A percentile compares a stretch with the other conserved stretches of the same genome.
phyloP scores from a whole-genome alignment of 768 basidiomycete species.

The Strobilomyces dryophilus region DNA sequence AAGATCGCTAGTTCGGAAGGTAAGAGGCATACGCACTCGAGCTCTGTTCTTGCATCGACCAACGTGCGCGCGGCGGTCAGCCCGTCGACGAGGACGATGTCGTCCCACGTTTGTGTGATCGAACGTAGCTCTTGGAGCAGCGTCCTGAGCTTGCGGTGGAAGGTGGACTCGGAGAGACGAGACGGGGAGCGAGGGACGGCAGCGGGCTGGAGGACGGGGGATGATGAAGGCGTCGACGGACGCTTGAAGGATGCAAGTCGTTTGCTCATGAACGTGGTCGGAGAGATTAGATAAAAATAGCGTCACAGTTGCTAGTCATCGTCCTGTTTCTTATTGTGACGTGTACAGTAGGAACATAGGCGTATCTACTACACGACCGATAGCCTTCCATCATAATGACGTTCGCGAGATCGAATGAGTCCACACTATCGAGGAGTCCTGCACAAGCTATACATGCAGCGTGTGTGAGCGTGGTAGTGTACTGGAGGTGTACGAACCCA shows the following conservation, averaged over 20 bases:
- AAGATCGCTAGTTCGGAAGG: not conserved
- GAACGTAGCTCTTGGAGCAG: slow-evolving; percentile 63
- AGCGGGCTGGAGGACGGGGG: slow-evolving; percentile 50
- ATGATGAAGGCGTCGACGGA: slow-evolving; percentile 70
- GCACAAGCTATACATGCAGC: too few relatives aligned
- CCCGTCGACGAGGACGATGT: slow-evolving; percentile 76
- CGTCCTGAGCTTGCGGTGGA: slow-evolving; percentile 73
- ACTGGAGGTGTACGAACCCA: too few relatives aligned
- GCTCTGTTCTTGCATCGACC: slow-evolving; percentile 75
- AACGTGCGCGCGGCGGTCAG: slow-evolving; percentile 67
- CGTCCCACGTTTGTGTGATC: slow-evolving; percentile 74
- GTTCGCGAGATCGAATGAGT: too few relatives aligned
- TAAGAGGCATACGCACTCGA: slow-evolving; percentile 60
- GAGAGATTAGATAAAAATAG: slow-evolving; percentile 24
- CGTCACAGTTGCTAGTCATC: too few relatives aligned
- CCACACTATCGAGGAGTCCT: too few relatives aligned
- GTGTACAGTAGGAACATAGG: too few relatives aligned
- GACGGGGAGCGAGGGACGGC: slow-evolving; percentile 39
- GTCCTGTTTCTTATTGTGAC: too few relatives aligned
- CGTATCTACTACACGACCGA: too few relatives aligned
- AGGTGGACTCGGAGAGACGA: slow-evolving; percentile 58
- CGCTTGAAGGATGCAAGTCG: slow-evolving; percentile 76
- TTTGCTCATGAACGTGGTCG: slow-evolving; percentile 35
- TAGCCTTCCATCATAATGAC: too few relatives aligned
- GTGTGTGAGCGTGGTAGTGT: too few relatives aligned